These are phyloP conservation scores for Blastocystis sp. DNA, from an alignment of 352 stramenopile genomes.

Conservation along the genomic window DNA sequence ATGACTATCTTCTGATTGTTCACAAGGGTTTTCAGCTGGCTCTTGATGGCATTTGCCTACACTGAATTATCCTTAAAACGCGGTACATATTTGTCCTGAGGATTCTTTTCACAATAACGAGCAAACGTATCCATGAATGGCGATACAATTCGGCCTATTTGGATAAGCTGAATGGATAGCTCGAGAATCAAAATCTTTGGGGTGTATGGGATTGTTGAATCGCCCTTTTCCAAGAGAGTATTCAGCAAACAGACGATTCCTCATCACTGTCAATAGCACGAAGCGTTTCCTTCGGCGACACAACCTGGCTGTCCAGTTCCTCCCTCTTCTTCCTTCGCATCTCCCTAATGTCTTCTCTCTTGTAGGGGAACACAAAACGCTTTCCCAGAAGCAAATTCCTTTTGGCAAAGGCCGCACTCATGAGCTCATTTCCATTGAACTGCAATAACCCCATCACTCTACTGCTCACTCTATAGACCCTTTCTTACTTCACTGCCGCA, in stretches of 20 bases:
- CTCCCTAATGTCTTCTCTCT: neutral
- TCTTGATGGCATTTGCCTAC: too few species aligned
- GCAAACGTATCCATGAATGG: too few species aligned
- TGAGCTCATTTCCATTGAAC: neutral
- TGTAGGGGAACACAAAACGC: neutral
- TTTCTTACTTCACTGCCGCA: neutral
- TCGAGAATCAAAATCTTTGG: too few species aligned
- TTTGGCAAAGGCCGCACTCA: neutral
- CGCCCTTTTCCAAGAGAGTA: neutral
- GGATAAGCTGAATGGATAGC: too few species aligned
- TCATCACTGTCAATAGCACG: constrained; percentile 41
- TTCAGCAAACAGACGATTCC: neutral
- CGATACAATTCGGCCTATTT: too few species aligned
- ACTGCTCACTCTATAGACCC: neutral
- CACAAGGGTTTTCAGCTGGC: too few species aligned
- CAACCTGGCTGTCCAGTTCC: neutral
- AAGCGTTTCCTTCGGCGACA: neutral
- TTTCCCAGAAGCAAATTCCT: neutral
- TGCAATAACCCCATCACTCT: constrained; percentile 12
- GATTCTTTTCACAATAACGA: too few species aligned
- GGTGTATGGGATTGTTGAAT: too few species aligned
- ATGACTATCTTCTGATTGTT: too few species aligned
- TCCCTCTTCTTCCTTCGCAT: neutral
- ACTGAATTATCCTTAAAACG: too few species aligned
- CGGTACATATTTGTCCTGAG: too few species aligned